Evolutionary conservation across 176 grass and related monocot species (phyloP).

Genomic region (Cocos nucifera): DNA sequence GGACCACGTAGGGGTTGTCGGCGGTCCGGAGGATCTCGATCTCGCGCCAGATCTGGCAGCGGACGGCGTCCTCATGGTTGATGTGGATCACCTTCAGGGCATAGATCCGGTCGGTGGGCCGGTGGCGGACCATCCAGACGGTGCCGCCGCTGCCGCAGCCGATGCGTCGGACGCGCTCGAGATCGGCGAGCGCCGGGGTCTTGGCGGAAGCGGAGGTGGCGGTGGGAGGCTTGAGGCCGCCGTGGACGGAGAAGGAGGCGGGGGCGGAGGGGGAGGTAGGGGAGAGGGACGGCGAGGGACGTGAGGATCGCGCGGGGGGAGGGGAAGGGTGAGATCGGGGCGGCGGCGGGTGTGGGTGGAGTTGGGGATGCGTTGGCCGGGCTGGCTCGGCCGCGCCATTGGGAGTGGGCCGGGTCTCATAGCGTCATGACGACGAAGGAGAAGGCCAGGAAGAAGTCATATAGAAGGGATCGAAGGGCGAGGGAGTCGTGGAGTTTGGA

Average conservation of each 20-base stretch:
- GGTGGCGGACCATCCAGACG: conserved; percentile 41
- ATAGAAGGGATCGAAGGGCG: too few species aligned
- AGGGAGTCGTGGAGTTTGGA: too few species aligned
- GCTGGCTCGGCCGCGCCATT: too few species aligned
- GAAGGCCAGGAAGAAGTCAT: too few species aligned
- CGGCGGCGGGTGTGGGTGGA: too few species aligned
- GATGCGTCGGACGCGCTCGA: conserved; percentile 29
- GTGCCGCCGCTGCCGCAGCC: conserved; percentile 43
- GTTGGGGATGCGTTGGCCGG: too few species aligned
- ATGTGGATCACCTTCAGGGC: conserved; percentile 43
- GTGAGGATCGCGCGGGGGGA: too few species aligned
- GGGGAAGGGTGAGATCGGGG: too few species aligned
- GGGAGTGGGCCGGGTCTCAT: too few species aligned
- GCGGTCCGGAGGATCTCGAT: conserved; percentile 34
- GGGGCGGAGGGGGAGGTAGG: too few species aligned
- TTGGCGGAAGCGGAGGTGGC: neutral
- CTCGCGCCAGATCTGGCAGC: conserved; percentile 25
- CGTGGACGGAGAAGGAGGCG: neutral
- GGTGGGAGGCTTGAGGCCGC: neutral
- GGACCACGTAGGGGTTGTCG: conserved; percentile 42
- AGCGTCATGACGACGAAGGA: too few species aligned
- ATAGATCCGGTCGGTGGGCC: conserved; percentile 23
- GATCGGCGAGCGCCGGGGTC: neutral
- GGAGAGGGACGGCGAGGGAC: too few species aligned
- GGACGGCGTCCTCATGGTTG: conserved; percentile 15